Base-by-base conservation (phyloP, 108 stramenopile species). In the Cyclostephanos invisitatus region DNA sequence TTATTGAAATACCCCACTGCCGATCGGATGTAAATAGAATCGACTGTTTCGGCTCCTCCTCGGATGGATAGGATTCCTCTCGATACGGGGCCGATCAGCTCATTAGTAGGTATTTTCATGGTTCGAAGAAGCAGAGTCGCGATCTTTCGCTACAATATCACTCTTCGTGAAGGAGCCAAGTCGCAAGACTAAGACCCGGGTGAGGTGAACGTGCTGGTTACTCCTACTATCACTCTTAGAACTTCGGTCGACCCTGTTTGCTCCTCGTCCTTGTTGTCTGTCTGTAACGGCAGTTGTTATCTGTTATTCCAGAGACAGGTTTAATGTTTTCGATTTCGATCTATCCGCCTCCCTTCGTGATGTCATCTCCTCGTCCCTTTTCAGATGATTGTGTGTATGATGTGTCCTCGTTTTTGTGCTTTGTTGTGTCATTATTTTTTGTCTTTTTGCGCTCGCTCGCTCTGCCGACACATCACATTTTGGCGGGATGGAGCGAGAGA, bases 1-100 rank as follows among this genome's bases (percentile, higher is more conserved):
- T 75, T 75, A 51, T 75, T 75, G 53, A 75, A 75, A 62, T 75
- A 75, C 14, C 60, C 60, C 17, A 75, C 62, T 17, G 74, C 74
- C 3, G 74, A 75, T 28, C 53, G 48, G 36, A 61, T 75, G 22
- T 75, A 75, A 29, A 56, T 55, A 2, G 74, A 74, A 56, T 74
- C 66, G 32, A 68, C 49, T 38, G 67, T 55, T 25, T 68, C 66
- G 10, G 60, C 50, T 35, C 74, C 74, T 50, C 74, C 74, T 18
- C 74, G 67, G 47, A 75, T 57, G 27, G 74, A 62, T 25, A 75
- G 20, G 21, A 75, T 37, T 49, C 35, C 24, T 46, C 56, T 29
- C 32, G 35, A 53, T 8, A 65, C 21, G 38, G 57, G 64, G 44
- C 48, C 29, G 55, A 46, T 66, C 32, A 54, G 22, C 53, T 54